Evolutionary conservation across 78 protist species (phyloP).

Genomic region (Mastigamoeba balamuthi): DNA sequence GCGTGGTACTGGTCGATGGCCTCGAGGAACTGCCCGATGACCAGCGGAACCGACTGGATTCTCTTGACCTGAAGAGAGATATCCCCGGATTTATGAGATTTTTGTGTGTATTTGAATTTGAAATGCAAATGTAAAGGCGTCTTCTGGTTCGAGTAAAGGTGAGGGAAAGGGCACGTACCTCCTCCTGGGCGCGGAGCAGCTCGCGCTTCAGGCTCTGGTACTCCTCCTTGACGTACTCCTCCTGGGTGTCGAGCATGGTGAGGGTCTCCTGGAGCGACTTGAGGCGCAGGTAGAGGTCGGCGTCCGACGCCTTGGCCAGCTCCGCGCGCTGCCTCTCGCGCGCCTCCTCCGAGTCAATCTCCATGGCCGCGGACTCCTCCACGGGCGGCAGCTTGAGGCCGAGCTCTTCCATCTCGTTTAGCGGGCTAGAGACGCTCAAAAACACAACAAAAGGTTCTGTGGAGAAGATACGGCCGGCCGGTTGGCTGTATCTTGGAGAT

Average conservation of each 20-base stretch:
- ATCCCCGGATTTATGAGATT: not conserved
- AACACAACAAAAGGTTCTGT: no score
- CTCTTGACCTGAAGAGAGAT: slow-evolving; percentile 83
- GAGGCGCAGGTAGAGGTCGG: slow-evolving; percentile 53
- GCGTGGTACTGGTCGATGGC: slow-evolving; percentile 89
- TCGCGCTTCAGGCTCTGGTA: slow-evolving; percentile 87
- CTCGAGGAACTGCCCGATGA: slow-evolving; percentile 98
- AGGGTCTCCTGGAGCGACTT: slow-evolving; percentile 70
- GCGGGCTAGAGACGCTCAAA: no score
- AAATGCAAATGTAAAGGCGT: not conserved
- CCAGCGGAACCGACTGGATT: slow-evolving; percentile 97
- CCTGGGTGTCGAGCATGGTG: slow-evolving; percentile 79
- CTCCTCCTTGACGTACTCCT: slow-evolving; percentile 92
- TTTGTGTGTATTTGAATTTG: not conserved
- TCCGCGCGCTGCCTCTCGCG: no score
- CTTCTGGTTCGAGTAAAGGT: no score
- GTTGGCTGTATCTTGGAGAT: no score
- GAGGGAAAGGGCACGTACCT: slow-evolving; percentile 31
- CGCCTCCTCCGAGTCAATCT: no score
- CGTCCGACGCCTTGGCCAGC: slow-evolving; percentile 1
- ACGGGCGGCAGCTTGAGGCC: no score
- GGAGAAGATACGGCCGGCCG: no score
- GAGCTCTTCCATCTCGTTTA: no score
- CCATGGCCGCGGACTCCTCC: no score
- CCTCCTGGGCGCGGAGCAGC: slow-evolving; percentile 93